These are phyloP conservation scores for Lagenaria siceraria DNA, from an alignment of 306 rosid species.

Conservation along the genomic window DNA sequence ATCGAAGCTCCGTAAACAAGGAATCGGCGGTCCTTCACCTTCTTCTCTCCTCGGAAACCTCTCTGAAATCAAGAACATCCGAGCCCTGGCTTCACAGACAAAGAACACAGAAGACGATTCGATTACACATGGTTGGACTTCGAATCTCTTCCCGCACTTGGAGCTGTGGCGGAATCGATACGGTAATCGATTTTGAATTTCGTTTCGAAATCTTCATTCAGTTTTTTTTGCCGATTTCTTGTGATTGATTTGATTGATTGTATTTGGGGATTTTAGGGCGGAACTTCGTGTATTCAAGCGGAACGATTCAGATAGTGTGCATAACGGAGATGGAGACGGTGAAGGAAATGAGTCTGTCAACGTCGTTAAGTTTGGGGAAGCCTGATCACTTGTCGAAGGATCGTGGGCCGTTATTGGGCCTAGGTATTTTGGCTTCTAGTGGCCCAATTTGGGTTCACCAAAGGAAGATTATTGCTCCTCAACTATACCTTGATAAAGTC, in stretches of 20 bases:
- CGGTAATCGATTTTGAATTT: conserved; percentile 17
- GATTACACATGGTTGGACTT: conserved; percentile 32
- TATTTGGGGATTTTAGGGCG: conserved; percentile 11
- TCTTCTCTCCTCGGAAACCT: conserved; percentile 44
- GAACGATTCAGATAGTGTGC: conserved; percentile 16
- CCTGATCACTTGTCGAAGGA: conserved; percentile 21
- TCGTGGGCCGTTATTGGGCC: conserved; percentile 24
- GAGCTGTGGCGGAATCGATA: conserved; percentile 37
- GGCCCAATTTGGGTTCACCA: conserved; percentile 34
- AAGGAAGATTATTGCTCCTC: conserved; percentile 33
- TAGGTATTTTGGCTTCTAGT: conserved; percentile 21
- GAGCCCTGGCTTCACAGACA: conserved; percentile 5
- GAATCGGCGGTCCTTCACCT: conserved; percentile 49
- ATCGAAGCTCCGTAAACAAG: conserved; percentile 47
- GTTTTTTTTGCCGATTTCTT: not conserved
- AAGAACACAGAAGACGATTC: not conserved
- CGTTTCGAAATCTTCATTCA: not conserved
- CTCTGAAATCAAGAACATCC: conserved; percentile 30
- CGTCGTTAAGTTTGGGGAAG: conserved; percentile 25
- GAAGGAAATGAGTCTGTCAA: conserved; percentile 21
- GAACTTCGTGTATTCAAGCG: conserved; percentile 18
- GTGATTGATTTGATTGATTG: not conserved
- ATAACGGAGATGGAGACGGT: conserved; percentile 21
- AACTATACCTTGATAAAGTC: conserved; percentile 26
- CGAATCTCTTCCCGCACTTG: conserved; percentile 35